Evolutionary conservation across 148 eudicot genomes (phyloP), one percentile per base, ranked within the genome.

Genomic region (Limonium bicolor): DNA sequence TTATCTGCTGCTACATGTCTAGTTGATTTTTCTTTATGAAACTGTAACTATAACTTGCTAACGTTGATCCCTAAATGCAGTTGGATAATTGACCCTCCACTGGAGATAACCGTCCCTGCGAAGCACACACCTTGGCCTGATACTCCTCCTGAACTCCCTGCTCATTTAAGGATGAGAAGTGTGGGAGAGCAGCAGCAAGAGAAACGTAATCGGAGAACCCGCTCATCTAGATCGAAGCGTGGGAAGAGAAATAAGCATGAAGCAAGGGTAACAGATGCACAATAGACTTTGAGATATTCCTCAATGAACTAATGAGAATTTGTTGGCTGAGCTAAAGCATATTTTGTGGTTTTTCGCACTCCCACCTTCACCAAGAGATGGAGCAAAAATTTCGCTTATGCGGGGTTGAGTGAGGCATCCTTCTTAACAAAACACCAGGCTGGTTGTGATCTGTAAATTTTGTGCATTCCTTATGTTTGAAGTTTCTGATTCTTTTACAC

Each of bases 91-190:
- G 74, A 92, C 55, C 74, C 86, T 30, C 95, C 85, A 9, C 48
- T 92, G 53, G 99, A 90, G 26, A 69, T 85, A 24, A 85, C 94
- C 1, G 86, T 92, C 52, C 78, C 95, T n/a, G 95, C 99, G 33
- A 92, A 81, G 52, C 99, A 53, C 53, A 85, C 99, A 30, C 88
- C 99, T 46, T 85, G 99, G 99, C 95, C 94, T 32, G 95, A 92
- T 14, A 53, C 65, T 50, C 76, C 78, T 53, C 86, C 80, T 28
- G 99, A 81, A 48, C 82, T 81, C 46, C 74, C 85, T 21, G 28
- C 80, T 24, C 50, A 17, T 43, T 72, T 54, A 37, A 77, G 65
- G 54, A 59, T 45, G 32, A 59, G 48, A 20, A 55, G 36, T 25
- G 22, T 17, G 39, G 55, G 53, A 4, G 76, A 67, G 49, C 80